Base-by-base conservation (phyloP, 257 asterid species). In the Forsythia suspensa region DNA sequence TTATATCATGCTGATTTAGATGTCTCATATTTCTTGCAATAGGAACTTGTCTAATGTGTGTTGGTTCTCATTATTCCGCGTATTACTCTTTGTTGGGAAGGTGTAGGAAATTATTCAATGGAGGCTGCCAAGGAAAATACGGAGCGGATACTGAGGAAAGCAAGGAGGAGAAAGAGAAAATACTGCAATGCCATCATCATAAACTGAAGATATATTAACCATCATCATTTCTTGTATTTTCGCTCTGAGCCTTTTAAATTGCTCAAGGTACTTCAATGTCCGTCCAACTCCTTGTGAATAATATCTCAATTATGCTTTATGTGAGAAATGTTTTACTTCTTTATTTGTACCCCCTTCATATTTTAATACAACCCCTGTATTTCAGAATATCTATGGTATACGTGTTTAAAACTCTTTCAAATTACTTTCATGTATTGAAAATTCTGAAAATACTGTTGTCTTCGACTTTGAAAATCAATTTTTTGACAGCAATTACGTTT, bases 161-260 rank as follows among this genome's bases (percentile, higher is more conserved):
- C 98, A 76, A 88, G 97, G 89, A 88, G 90, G 82, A 87, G 91
- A 84, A 95, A 92, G 94, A 90, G 99, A 88, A 93, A 92, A 81
- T 80, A 77, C 72, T 43, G 84, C 79, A 88, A 88, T 80, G 84
- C 89, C 81, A 91, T 95, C 85, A 73, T 91, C 73, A 88, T 95
- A 78, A 82, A 90, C 81, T 95, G 86, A 92, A 88, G 91, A 93
- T 90, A 82, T 43, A 63, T 67, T 65, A 40, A 55, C 74, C 41
- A 37, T 73, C 65, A 8, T 44, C 42, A 11, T 37, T 65, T 57
- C 21, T 57, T 48, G 20, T 43, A 46, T 9, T 79, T 66, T 43
- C 29, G 18, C 69, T 70, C 48, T 20, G 2, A 39, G 78, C 16
- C 59, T 39, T 71, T 59, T 46, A 48, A 44, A 41, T 76, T 70